Base-by-base conservation (phyloP, 345 rosid species). In the Salix dunnii region DNA sequence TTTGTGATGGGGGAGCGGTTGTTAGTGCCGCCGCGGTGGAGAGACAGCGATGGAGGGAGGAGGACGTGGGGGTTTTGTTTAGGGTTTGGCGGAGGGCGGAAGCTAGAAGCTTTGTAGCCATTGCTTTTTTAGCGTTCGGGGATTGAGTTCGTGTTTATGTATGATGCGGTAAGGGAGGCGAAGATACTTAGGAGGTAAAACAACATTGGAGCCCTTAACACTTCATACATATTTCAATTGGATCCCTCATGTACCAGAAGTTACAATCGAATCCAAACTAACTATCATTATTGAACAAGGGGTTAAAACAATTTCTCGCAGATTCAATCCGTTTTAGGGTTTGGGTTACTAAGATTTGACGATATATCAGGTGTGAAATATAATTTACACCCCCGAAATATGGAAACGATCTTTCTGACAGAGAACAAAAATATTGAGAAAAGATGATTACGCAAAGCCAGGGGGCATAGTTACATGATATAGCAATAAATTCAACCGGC, bases 91-190 rank as follows among this genome's bases (percentile, higher is more conserved):
- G 89, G 74, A 86, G 76, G 5, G 89, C 33, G 74, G 92, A 83
- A 66, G 86, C 83, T 43, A 87, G 70, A 46, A 86, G 81, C 78
- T 82, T 93, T 36, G 90, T 83, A 42, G 96, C 92, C 97, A 93
- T 93, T 13, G 61, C 27, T 46, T 21, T 58, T 5, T 9, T 9
- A 9, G 43, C 2, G 3, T 40, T 40, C 2, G 43, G 10, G 43
- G 17, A 16, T 46, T 14, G 51, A 0, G 51, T 46, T 46, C 17
- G 51, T 46, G 51, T 46, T 14, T 46, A 46, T 46, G 14, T 12
- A 46, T 46, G 51, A 46, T 46, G 51, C 51, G 18, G 51, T 0
- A 46, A 14, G 2, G 51, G 51, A 46, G 51, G 14, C 51, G 14
- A 43, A 11, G 51, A 46, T 46, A 3, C 1, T 40, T 40, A 40